Conservation (phyloP, 148 eudicot genomes). For the Chenopodium formosanum region DNA sequence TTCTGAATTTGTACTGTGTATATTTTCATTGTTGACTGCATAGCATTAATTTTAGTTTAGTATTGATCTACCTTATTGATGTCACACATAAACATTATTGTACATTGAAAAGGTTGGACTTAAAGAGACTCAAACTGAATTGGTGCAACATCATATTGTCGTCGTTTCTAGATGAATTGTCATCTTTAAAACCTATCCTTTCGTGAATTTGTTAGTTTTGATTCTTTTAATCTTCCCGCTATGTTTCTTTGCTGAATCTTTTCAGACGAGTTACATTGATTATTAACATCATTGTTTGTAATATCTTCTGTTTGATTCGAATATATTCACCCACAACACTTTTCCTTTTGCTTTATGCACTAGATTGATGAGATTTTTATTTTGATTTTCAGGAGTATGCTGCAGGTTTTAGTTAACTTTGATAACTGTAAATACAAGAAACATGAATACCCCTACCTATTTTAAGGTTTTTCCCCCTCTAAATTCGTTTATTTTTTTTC, state of each 20-base stretch:
- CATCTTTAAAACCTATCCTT: neutral
- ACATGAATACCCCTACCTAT: neutral
- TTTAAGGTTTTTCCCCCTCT: neutral
- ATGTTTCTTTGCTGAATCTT: neutral
- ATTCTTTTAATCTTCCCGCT: no score
- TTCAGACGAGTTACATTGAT: neutral
- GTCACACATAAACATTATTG: neutral
- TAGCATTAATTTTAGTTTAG: neutral
- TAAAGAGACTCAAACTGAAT: neutral
- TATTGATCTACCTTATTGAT: neutral
- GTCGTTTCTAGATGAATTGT: neutral
- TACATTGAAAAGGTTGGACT: neutral
- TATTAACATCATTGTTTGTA: neutral
- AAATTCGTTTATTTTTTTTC: neutral
- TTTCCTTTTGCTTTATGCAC: neutral
- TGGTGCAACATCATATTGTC: neutral
- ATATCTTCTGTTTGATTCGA: neutral
- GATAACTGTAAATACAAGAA: slow-evolving; percentile 3
- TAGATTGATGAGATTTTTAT: neutral
- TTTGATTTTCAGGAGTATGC: slow-evolving; percentile 16
- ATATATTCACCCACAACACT: neutral
- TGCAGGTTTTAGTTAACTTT: slow-evolving; percentile 1
- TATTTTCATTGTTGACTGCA: neutral
- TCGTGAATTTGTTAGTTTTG: neutral
- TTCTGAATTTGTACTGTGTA: neutral